phyloP scores from a whole-genome alignment of 495 filamentous ascomycete genomes.

The Cetradonia linearis region DNA sequence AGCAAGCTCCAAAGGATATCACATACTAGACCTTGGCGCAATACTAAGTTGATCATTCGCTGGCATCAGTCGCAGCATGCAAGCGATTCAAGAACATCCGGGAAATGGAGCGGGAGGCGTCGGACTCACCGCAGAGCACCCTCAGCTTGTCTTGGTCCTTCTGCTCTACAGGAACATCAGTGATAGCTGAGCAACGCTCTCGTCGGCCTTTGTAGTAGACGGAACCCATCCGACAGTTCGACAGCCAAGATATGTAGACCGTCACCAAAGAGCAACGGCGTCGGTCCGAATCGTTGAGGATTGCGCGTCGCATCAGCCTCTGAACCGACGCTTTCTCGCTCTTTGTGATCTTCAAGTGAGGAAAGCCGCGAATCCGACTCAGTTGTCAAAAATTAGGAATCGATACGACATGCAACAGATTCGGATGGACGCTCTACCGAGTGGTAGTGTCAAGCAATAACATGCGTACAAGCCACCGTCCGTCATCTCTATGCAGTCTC shows the following conservation, averaged over 20 bases:
- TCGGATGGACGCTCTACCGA: neutral
- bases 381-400: neutral
- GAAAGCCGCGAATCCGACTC: neutral
- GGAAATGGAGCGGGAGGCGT: neutral
- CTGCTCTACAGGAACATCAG: neutral
- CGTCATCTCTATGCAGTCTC: neutral
- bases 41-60: neutral
- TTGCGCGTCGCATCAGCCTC: slow-evolving; percentile 6
- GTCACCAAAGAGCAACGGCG: neutral
- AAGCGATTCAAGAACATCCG: neutral
- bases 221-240: neutral
- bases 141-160: neutral
- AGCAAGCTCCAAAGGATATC: no score
- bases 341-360: neutral
- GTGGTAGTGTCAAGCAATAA: neutral
- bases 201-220: neutral
- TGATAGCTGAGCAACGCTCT: neutral
- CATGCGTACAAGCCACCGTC: neutral
- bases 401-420: neutral
- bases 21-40: no score
- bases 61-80: neutral
- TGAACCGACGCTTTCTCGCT: neutral
- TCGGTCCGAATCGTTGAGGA: neutral
- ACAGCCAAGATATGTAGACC: neutral
- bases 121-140: neutral